Percentiles rank a stretch among this genome's conserved stretches.
phyloP scores from a whole-genome alignment of 495 filamentous ascomycete genomes.

The Trichoderma gamsii region DNA sequence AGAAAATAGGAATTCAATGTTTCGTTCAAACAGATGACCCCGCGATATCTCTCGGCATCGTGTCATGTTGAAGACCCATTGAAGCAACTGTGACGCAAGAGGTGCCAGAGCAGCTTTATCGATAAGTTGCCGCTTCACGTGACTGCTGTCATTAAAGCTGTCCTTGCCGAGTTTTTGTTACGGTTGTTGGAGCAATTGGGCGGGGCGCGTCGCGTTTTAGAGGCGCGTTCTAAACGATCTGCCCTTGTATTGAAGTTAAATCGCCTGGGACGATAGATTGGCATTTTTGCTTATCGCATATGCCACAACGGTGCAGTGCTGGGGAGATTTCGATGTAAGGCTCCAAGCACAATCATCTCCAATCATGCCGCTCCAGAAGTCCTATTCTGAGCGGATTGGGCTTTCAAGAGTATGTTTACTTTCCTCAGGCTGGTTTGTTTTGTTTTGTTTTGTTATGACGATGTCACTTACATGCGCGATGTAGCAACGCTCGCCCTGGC shows the following conservation, averaged over 20 bases:
- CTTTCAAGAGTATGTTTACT: conserved; percentile 23
- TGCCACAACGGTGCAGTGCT: neutral
- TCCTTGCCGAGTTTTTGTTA: neutral
- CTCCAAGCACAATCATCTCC: neutral
- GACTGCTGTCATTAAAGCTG: neutral
- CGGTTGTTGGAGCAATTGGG: conserved; percentile 1
- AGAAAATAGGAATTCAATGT: neutral
- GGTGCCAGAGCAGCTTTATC: neutral
- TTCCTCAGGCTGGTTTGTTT: neutral
- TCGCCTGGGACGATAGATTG: neutral
- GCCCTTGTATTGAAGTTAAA: neutral
- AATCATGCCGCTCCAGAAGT: conserved; percentile 19
- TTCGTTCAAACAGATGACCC: neutral
- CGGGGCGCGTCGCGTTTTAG: conserved; percentile 10
- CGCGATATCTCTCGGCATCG: neutral
- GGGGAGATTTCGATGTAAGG: neutral
- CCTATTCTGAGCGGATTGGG: conserved; percentile 18
- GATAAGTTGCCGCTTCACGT: neutral
- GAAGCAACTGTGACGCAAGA: conserved; percentile 14
- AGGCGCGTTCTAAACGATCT: neutral
- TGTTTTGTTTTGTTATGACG: neutral
- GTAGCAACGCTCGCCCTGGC: conserved; percentile 40
- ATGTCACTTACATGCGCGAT: conserved; percentile 19
- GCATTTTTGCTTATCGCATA: neutral
- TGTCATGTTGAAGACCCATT: neutral